Evolutionary conservation across 2,329 filamentous ascomycete species (phyloP), one percentile per base, ranked within the genome.

Genomic region (Zymoseptoria crescenta): DNA sequence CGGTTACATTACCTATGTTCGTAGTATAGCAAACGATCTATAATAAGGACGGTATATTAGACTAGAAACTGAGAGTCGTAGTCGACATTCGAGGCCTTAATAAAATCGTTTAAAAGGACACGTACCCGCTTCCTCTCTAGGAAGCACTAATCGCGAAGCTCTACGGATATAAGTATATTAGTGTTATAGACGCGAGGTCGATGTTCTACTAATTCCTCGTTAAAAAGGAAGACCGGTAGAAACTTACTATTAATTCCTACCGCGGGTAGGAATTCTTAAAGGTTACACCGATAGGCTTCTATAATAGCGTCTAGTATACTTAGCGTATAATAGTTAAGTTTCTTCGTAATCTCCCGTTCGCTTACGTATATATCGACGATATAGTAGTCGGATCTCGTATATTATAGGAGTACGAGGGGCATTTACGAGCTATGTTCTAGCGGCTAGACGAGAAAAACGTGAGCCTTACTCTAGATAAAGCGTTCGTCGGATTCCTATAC

Each of bases 121-220:
- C 20, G 3, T 55, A 55, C 20, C 53, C 41, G 19, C 53, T 55
- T 6, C 53, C 16, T 10, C 29, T 27, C n/a, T 55, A 55, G n/a
- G 53, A 55, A n/a, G n/a, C n/a, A n/a, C 8, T 56, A 28, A 56
- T 56, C 24, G 2, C 54, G 16, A 55, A 55, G 20, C 35, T 55
- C 16, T 9, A 8, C 8, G 35, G 54, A 20, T 49, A 19, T 49
- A 56, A 48, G n/a, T 56, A 48, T 28, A 56, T 56, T 56, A 48
- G 30, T 13, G 28, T 49, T 13, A 48, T 56, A 45, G 54, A 56
- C 41, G 41, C 4, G n/a, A 48, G 54, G 9, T 8, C 21, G 4
- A 56, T 56, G 7, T 56, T 56, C 41, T 56, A 56, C 35, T 50
- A 56, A 19, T 56, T 56, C 13, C 13, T 49, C 9, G 24, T 49